Conservation (phyloP, 176 grass and related monocot species). For the Oryza australiensis region DNA sequence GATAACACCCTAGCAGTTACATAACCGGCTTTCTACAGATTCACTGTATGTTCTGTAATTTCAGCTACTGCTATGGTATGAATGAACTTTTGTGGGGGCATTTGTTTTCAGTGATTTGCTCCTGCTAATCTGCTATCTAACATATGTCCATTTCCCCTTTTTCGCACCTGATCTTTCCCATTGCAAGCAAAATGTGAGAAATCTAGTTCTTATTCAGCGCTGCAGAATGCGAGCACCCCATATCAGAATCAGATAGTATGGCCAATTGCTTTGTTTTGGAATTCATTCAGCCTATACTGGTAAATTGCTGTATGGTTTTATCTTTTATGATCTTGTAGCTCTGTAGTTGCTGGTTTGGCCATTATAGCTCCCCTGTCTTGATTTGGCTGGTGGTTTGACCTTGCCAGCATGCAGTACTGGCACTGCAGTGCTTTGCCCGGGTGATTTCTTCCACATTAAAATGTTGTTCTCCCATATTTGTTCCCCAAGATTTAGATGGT, state of each 20-base stretch:
- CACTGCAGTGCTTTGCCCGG: not conserved
- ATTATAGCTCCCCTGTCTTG: not conserved
- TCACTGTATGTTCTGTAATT: not conserved
- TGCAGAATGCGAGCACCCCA: not conserved
- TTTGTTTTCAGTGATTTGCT: not conserved
- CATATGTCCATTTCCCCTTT: no score
- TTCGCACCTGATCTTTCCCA: not conserved
- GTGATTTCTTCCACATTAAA: no score
- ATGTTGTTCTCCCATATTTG: no score
- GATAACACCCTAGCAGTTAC: constrained; percentile 13
- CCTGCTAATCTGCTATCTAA: not conserved
- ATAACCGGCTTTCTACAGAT: not conserved
- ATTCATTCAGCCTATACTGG: not conserved
- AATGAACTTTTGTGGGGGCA: not conserved
- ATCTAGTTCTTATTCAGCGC: not conserved
- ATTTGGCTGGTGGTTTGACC: not conserved
- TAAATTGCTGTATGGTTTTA: no score
- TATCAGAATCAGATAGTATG: not conserved
- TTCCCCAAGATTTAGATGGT: no score
- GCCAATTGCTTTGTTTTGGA: not conserved
- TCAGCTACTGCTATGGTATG: not conserved
- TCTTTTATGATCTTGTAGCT: not conserved
- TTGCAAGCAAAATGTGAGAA: not conserved
- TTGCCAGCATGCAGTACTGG: not conserved
- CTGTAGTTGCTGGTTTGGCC: no score